Base-by-base conservation (phyloP, 1,284 basidiomycete genomes). In the Neolentinus lepideus region DNA sequence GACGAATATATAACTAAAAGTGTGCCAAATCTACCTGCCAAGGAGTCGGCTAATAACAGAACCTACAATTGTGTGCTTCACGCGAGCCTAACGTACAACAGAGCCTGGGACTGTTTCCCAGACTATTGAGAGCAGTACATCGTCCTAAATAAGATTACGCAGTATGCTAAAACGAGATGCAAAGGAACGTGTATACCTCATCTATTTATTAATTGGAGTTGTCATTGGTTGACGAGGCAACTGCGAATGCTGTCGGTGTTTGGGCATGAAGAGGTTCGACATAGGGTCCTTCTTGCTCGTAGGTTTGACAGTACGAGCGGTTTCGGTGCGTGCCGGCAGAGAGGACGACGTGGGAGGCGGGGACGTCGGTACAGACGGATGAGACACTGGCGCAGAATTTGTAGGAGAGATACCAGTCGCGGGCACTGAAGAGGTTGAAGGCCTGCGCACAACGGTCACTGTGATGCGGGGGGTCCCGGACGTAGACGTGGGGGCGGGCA, bases 231-330 rank as follows among this genome's bases (percentile, higher is more conserved):
- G 65, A 60, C 71, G 66, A 57, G 78, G 75, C 16, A 79, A 75
- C 63, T 88, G 85, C 43, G 84, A 85, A 66, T 81, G 70, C 21
- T 80, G 75, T 56, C 84, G 83, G 61, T 83, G 83, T 68, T 88
- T 90, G 48, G 87, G 88, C 69, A 90, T 82, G 67, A 90, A 90
- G 36, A 90, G 68, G 52, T 78, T 75, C 51, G 84, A 74, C 77
- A 80, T 81, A 25, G 80, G 82, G 65, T 86, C 78, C 67, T 77
- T 87, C 72, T 83, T 86, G 58, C 67, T 61, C 60, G 68, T 67
- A 27, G 70, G 60, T 61, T 72, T 76, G 36, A 36, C 47, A 27
- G 48, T 29, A 22, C 47, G 57, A 16, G n/a, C 16, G 19, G 38
- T 6, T n/a, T 43, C 38, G 22, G 58, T 29, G 52, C 53, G 2